Evolutionary conservation across 2,329 filamentous ascomycete genomes (phyloP), one percentile per base, ranked within the genome.

Genomic region (Pestalotiopsis sp.): DNA sequence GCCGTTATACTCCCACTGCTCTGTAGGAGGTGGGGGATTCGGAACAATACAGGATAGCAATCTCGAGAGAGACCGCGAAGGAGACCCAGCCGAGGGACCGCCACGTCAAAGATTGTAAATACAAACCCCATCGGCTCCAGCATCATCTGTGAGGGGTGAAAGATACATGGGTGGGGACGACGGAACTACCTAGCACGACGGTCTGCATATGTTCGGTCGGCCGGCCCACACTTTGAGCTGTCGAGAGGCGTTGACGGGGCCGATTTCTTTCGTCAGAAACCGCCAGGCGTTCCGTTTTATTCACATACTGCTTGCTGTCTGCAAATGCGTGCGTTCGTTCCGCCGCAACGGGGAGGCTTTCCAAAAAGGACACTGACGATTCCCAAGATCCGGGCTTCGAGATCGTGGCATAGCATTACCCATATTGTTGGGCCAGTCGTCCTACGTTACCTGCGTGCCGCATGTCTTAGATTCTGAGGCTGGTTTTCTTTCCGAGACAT

Each of bases 81-180:
- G 72, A 71, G 73, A 70, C 75, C 74, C n/a, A 69, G 69, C 67
- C 74, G 74, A 74, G 74, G 70, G 73, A 75, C 73, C 75, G 75
- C 76, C 76, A 77, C 76, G 76, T 77, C 76, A 76, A 76, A 70
- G 72, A 70, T 70, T 70, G 45, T 52, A 52, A 52, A n/a, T n/a
- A 52, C 4, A 20, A 52, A n/a, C 45, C 45, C 45, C 76, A 52
- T 52, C 45, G 70, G 73, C 73, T 73, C 68, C 64, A 68, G 69
- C 45, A 66, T 57, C 5, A 31, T 38, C 62, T 61, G 61, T 41
- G 67, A 57, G 36, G 64, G 67, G 59, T 5, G 31, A 36, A 36
- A 59, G 57, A 59, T 59, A 59, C 57, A n/a, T 41, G 27, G 17
- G 67, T 52, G 67, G 67, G 39, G 67, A 66, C 45, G 6, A 56